Evolutionary conservation across 2,329 filamentous ascomycete species (phyloP).

Genomic region (Trematosphaeria pertusa): DNA sequence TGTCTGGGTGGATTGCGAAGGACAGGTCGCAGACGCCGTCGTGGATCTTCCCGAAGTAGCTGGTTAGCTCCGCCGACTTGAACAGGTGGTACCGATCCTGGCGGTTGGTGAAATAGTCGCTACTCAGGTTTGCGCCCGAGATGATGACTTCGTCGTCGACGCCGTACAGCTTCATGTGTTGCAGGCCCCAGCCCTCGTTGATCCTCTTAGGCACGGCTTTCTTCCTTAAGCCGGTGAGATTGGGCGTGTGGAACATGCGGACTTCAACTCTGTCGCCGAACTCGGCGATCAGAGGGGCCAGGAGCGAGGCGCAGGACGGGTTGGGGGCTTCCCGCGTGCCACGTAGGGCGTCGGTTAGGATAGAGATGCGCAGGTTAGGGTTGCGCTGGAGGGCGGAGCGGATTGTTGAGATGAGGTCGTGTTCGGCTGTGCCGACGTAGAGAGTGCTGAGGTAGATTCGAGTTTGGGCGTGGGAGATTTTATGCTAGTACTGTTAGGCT

Average conservation of each 20-base stretch:
- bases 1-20: conserved; percentile 74
- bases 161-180: conserved; percentile 99
- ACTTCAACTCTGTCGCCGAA: conserved; percentile 91
- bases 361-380: conserved; percentile 79
- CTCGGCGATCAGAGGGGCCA: conserved; percentile 81
- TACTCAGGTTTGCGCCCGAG: conserved; percentile 85
- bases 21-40: conserved; percentile 79
- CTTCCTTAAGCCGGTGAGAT: conserved; percentile 86
- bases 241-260: conserved; percentile 97
- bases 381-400: conserved; percentile 77
- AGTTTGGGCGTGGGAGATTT: conserved; percentile 78
- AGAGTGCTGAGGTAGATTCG: conserved; percentile 94
- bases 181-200: conserved; percentile 97
- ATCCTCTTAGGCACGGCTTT: conserved; percentile 84
- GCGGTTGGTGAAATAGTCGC: conserved; percentile 94
- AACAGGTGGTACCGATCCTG: conserved; percentile 96
- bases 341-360: conserved; percentile 88
- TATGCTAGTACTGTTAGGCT: conserved; percentile 53
- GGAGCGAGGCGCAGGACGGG: conserved; percentile 84
- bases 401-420: conserved; percentile 83
- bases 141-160: conserved; percentile 95
- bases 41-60: conserved; percentile 83
- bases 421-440: conserved; percentile 93
- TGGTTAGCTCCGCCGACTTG: conserved; percentile 76
- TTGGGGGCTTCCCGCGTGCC: conserved; percentile 90